Percentiles rank a stretch among this genome's conserved stretches.
These are phyloP conservation scores for Biscutella laevigata DNA, from an alignment of 441 rosid species.

Conservation along the genomic window DNA sequence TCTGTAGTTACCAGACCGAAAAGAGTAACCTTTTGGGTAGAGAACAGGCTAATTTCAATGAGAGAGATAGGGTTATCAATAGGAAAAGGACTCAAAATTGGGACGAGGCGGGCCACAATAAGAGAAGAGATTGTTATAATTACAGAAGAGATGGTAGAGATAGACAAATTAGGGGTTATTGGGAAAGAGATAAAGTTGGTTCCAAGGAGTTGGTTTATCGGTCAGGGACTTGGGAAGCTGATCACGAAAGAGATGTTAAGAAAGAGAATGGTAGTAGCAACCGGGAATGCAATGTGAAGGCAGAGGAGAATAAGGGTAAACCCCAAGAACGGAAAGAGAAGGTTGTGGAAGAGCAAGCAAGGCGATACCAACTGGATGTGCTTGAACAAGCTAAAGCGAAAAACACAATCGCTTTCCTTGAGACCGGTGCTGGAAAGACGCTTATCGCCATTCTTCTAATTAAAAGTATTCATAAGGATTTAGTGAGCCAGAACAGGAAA, in stretches of 20 bases:
- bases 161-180: slow-evolving; percentile 71
- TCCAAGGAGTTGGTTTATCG: slow-evolving; percentile 71
- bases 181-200: slow-evolving; percentile 89
- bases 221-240: slow-evolving; percentile 79
- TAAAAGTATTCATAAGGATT: slow-evolving; percentile 56
- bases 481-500: slow-evolving; percentile 60
- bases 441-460: slow-evolving; percentile 90
- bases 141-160: slow-evolving; percentile 64
- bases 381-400: slow-evolving; percentile 91
- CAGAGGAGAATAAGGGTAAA: slow-evolving; percentile 38
- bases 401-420: slow-evolving; percentile 96
- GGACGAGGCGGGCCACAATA: slow-evolving; percentile 49
- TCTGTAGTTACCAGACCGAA: slow-evolving; percentile 34
- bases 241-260: slow-evolving; percentile 45
- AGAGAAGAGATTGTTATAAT: slow-evolving; percentile 50
- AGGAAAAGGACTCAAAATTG: slow-evolving; percentile 62
- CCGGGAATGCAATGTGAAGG: slow-evolving; percentile 35
- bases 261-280: slow-evolving; percentile 32
- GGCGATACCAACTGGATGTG: slow-evolving; percentile 89
- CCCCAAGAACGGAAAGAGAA: slow-evolving; percentile 61
- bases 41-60: slow-evolving; percentile 42
- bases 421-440: slow-evolving; percentile 99
- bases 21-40: slow-evolving; percentile 30
- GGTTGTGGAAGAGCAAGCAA: slow-evolving; percentile 80
- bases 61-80: slow-evolving; percentile 42